Base-by-base conservation (phyloP, 2,329 filamentous ascomycete species). In the Hymenoscyphus salicellus region DNA sequence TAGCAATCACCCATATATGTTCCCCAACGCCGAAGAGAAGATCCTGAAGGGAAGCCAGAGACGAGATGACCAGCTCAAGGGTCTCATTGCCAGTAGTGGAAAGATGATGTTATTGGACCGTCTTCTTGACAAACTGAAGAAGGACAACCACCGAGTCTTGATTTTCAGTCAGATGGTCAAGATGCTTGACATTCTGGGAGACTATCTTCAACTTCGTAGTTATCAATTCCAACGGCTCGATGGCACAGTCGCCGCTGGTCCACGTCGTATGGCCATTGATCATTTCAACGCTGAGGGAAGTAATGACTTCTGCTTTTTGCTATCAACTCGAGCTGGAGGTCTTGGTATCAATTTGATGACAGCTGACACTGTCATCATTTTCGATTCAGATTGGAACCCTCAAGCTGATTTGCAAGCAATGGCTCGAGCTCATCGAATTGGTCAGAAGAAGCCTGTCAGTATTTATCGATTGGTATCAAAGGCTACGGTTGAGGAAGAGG, bases 91-190 rank as follows among this genome's bases (percentile, higher is more conserved):
- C 3, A 97, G 93, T 75, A 99, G 95, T 79, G 96, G 96, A 71
- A 99, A 99, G 80, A 97, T 99, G 95, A 98, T 98, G 93, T 83
- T 99, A 58, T 86, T 99, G 7, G 95, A 99, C 72, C 92, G 93
- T 75, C 87, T 99, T n/a, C 84, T 99, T 11, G 90, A 90, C 5
- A 99, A 99, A 78, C 80, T 99, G 70, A 97, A 90, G 77, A 91
- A 89, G 71, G 95, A 99, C 74, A 92, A 92, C 58, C 95, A 99
- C 78, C 91, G 95, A 62, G 96, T 99, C 14, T 81, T 99, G 68
- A 98, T 99, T 69, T 99, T 99, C 82, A 98, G 94, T 76, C 95
- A 99, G 76, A 99, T 99, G 95, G 96, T 99, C 41, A 96, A 92
- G 75, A 98, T 99, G 91, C 85, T 99, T 26, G 93, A 99, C 74